Conservation (phyloP, 345 rosid species). For the Cardamine chenopodiifolia region DNA sequence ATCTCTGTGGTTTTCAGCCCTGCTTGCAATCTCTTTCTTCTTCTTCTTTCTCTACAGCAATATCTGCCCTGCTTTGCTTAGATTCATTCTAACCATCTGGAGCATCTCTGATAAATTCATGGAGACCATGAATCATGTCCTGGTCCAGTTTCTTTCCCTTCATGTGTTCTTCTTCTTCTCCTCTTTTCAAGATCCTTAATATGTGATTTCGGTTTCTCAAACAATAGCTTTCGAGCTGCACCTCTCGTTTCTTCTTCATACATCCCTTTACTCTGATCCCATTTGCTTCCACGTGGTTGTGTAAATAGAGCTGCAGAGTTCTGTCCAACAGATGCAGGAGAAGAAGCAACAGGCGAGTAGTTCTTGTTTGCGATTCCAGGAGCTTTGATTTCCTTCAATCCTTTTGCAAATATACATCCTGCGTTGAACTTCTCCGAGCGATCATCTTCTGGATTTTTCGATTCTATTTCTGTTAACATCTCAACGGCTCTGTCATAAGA, state of each 20-base stretch:
- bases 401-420: constrained; percentile 33
- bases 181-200: constrained; percentile 12
- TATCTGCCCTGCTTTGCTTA: constrained; percentile 83
- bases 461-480: constrained; percentile 54
- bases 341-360: constrained; percentile 13
- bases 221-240: constrained; percentile 42
- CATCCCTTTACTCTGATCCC: constrained; percentile 30
- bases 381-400: constrained; percentile 35
- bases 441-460: constrained; percentile 18
- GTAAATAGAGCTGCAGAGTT: constrained; percentile 45
- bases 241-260: constrained; percentile 31
- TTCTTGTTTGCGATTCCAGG: constrained; percentile 25
- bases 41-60: constrained; percentile 71
- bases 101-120: constrained; percentile 34
- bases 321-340: constrained; percentile 34
- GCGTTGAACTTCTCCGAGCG: constrained; percentile 29
- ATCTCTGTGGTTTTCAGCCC: background rate
- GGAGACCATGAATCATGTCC: constrained; percentile 41
- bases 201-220: constrained; percentile 30
- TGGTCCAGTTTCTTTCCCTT: constrained; percentile 39
- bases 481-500: constrained; percentile 67
- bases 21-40: constrained; percentile 21
- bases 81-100: constrained; percentile 16
- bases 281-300: constrained; percentile 43
- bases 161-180: constrained; percentile 9